These are phyloP conservation scores for Gnomoniopsis sp. DNA, from an alignment of 2,329 filamentous ascomycete genomes.

Conservation along the genomic window DNA sequence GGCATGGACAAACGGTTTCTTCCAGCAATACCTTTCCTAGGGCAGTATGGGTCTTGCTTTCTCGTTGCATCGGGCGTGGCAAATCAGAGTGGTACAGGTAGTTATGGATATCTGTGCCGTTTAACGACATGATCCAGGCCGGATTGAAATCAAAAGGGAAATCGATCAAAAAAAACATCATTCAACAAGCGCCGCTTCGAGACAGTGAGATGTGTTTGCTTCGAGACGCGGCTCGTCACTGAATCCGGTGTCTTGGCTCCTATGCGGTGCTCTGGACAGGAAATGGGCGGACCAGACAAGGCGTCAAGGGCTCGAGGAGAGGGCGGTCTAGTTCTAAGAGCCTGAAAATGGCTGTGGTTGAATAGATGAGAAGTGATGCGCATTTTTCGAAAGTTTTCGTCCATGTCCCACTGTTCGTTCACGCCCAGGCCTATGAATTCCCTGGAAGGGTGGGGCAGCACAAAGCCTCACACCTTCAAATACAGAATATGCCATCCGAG, in stretches of 20 bases:
- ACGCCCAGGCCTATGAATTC: neutral
- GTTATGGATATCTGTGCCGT: conserved; percentile 31
- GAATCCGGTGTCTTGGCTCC: neutral
- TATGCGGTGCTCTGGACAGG: neutral
- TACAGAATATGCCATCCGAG: neutral
- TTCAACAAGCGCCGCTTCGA: conserved; percentile 16
- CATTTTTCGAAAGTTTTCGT: neutral
- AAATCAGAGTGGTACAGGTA: conserved; percentile 33
- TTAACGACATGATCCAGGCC: conserved; percentile 28
- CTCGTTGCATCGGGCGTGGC: conserved; percentile 46
- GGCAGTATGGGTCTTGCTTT: conserved; percentile 43
- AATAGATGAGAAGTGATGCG: conserved; percentile 6
- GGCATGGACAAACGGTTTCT: conserved; percentile 36
- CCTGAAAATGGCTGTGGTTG: neutral
- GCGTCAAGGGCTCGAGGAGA: conserved; percentile 6
- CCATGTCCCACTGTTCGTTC: neutral
- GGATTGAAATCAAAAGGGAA: conserved; percentile 31
- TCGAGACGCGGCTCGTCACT: neutral
- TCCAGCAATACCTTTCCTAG: conserved; percentile 37
- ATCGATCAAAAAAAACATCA: conserved; percentile 18
- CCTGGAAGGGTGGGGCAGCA: neutral
- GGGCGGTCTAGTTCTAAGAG: neutral
- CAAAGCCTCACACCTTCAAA: neutral
- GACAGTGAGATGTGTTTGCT: conserved; percentile 16
- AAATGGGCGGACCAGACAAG: neutral